Base-by-base conservation (phyloP, 2,329 filamentous ascomycete genomes). In the Cordyceps pruinosa region DNA sequence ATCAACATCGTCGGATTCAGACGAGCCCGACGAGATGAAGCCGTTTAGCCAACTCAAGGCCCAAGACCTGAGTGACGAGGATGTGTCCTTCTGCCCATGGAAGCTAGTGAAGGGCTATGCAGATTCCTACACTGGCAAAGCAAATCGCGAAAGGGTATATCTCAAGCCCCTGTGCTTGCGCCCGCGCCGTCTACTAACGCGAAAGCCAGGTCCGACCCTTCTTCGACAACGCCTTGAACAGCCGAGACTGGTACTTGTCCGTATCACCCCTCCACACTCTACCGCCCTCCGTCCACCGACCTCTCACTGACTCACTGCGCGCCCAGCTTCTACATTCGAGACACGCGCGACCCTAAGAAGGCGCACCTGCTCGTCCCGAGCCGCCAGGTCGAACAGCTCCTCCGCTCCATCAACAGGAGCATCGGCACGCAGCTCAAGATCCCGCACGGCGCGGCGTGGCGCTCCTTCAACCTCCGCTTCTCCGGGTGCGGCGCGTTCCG, bases 231-330 rank as follows among this genome's bases (percentile, higher is more conserved):
- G 79, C 89, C 50, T 75, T 88, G 61, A 82, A 80, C 64, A 71
- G 75, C 2, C 78, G 83, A 58, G 66, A 74, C 12, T 96, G 91
- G 91, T 85, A 93, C 61, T 73, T 96, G 89, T 94, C 76, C 78
- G 86, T 77, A 46, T 21, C n/a, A n/a, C n/a, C n/a, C n/a, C n/a
- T n/a, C n/a, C n/a, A 35, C 15, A 35, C 13, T 55, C 35, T 10
- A 39, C 34, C n/a, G 12, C 4, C 8, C 15, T 35, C 1, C n/a
- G 15, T 25, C 10, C 10, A 17, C 5, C 19, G 7, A 5, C n/a
- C 12, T 10, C n/a, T 6, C 25, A 6, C 26, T 51, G 8, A 52
- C 28, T 9, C 17, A 23, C 42, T 35, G 1, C 8, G 12, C 19
- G 13, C 17, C 8, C 48, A 89, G 87, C 56, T 90, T 86, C 70